Conservation (phyloP, 306 rosid species). For the Castanea crenata region DNA sequence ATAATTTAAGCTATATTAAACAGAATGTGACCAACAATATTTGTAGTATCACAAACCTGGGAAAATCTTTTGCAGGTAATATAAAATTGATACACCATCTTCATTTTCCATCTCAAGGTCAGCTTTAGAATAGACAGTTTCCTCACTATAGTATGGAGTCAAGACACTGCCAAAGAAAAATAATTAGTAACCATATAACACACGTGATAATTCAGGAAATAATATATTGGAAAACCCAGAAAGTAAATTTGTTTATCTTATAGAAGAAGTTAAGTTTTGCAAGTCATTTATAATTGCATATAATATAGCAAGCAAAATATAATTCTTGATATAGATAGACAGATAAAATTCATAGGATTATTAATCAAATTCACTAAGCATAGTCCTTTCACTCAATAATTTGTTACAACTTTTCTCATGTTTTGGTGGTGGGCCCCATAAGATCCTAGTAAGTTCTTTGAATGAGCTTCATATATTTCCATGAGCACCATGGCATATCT, state of each 20-base stretch:
- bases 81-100: conserved; percentile 92
- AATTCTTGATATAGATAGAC: not conserved
- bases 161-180: conserved; percentile 61
- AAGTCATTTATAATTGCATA: not conserved
- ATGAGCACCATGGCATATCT: conserved; percentile 9
- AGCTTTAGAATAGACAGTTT: conserved; percentile 86
- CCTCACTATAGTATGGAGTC: conserved; percentile 98
- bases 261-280: not conserved
- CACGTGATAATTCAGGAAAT: conserved; percentile 6
- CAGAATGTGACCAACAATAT: not conserved
- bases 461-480: conserved; percentile 15
- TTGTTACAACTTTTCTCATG: not conserved
- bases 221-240: not conserved
- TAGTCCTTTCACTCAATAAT: not conserved
- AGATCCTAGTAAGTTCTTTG: conserved; percentile 11
- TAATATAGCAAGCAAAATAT: not conserved
- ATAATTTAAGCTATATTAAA: conserved; percentile 20
- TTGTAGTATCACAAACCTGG: conserved; percentile 63
- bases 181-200: not conserved
- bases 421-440: not conserved
- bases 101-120: conserved; percentile 97
- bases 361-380: not conserved
- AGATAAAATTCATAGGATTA: not conserved
- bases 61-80: conserved; percentile 91
- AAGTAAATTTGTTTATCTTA: not conserved